phyloP scores from a whole-genome alignment of 2,329 filamentous ascomycete genomes.

The Epichloe gansuensis region DNA sequence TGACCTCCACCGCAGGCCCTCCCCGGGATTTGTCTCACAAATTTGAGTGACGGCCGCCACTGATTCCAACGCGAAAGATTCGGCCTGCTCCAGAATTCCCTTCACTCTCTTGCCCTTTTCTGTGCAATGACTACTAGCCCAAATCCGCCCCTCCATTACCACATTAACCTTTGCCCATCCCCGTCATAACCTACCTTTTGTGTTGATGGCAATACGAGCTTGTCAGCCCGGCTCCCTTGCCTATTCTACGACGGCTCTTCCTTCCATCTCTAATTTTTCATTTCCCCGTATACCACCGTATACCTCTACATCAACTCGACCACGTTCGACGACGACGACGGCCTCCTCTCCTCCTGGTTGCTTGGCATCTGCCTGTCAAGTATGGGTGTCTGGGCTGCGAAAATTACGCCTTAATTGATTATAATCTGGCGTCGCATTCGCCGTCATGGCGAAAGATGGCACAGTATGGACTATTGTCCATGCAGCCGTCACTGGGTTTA shows the following conservation, averaged over 20 bases:
- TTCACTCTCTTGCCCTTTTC: conserved; percentile 1
- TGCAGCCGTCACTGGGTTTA: conserved; percentile 5
- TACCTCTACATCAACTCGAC: background rate
- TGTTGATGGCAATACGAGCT: background rate
- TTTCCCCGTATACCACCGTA: background rate
- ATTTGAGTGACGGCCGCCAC: background rate
- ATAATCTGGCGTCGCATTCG: background rate
- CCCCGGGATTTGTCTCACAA: conserved; percentile 3
- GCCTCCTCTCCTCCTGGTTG: background rate
- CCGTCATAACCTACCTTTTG: background rate
- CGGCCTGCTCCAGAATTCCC: background rate
- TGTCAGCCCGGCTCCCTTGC: background rate
- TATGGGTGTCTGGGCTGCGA: conserved; percentile 1
- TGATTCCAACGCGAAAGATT: background rate
- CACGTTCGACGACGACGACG: background rate
- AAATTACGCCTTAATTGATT: background rate
- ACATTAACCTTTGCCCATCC: conserved; percentile 1
- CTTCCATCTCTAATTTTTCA: background rate
- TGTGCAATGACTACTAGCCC: conserved; percentile 3
- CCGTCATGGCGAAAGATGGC: conserved; percentile 2
- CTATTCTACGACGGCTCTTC: background rate
- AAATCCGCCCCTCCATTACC: background rate
- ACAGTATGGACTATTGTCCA: conserved; percentile 7
- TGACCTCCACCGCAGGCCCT: background rate
- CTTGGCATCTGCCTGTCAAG: conserved; percentile 1